These are phyloP conservation scores for Triticum urartu DNA, from an alignment of 176 grass and related monocot genomes.

Conservation along the genomic window DNA sequence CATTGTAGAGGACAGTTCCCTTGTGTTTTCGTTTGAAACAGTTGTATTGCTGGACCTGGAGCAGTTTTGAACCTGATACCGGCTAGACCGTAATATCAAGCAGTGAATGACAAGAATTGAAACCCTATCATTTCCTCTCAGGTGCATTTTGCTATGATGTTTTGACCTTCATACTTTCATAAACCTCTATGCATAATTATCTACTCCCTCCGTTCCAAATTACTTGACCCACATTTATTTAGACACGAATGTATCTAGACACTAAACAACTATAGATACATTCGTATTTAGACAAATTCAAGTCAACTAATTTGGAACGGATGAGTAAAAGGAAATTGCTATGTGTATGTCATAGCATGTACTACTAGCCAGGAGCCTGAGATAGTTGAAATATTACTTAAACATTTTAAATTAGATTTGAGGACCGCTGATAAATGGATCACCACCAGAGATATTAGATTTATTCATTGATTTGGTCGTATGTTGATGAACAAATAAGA, in stretches of 20 bases:
- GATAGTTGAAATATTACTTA: too few relatives aligned
- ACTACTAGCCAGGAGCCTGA: not conserved
- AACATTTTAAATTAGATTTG: too few relatives aligned
- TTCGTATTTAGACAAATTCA: too few relatives aligned
- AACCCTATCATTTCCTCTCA: not conserved
- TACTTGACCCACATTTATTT: too few relatives aligned
- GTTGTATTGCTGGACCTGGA: conserved; percentile 15
- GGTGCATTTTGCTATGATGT: not conserved
- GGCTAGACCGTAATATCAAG: not conserved
- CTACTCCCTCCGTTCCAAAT: too few relatives aligned
- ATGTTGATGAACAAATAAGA: not conserved
- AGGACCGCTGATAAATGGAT: too few relatives aligned
- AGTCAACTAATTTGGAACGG: too few relatives aligned
- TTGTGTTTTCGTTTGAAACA: conserved; percentile 11
- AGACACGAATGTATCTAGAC: too few relatives aligned
- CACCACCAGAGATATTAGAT: too few relatives aligned
- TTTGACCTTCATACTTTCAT: not conserved
- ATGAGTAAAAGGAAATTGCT: not conserved
- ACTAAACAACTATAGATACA: too few relatives aligned
- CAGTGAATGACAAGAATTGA: not conserved
- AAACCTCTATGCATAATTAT: not conserved
- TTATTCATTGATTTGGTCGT: too few relatives aligned
- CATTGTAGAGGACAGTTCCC: not conserved
- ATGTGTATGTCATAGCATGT: too few relatives aligned
- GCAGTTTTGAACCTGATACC: conserved; percentile 3